A percentile compares a stretch with the other conserved stretches of the same genome.
Conservation (phyloP, 192 early-diverging fungal genomes). For the Thamnidium elegans region DNA sequence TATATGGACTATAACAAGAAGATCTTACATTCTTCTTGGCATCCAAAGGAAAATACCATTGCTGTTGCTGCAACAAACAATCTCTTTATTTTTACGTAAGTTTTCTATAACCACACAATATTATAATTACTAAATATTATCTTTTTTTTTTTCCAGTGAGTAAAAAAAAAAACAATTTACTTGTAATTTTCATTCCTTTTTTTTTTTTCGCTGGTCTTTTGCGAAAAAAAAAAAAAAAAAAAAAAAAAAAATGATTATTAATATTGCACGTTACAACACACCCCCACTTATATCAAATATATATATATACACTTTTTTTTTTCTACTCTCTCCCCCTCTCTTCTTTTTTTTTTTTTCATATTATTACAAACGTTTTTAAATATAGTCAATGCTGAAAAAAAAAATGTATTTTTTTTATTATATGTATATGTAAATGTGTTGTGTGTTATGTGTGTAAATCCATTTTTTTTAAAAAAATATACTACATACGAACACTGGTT, state of each 20-base stretch:
- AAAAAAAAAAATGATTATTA: too few relatives aligned
- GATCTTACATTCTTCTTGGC: slow-evolving; percentile 98
- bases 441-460: background rate
- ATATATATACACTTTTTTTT: background rate
- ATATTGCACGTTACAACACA: too few relatives aligned
- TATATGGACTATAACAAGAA: slow-evolving; percentile 92
- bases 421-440: background rate
- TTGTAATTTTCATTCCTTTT: slow-evolving; percentile 4
- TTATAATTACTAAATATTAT: background rate
- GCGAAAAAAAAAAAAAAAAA: too few relatives aligned
- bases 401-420: too few relatives aligned
- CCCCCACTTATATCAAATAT: background rate
- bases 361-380: background rate
- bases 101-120: background rate
- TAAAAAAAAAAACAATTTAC: background rate
- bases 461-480: background rate
- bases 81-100: slow-evolving; percentile 88
- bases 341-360: background rate
- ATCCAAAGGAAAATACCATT: slow-evolving; percentile 96
- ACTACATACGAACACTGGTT: slow-evolving; percentile 7
- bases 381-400: too few relatives aligned
- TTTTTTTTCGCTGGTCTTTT: too few relatives aligned
- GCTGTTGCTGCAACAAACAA: slow-evolving; percentile 99
- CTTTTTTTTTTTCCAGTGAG: background rate
- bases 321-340: too few relatives aligned